Base-by-base conservation (phyloP, 108 stramenopile species). In the Fistulifera pelliculosa region DNA sequence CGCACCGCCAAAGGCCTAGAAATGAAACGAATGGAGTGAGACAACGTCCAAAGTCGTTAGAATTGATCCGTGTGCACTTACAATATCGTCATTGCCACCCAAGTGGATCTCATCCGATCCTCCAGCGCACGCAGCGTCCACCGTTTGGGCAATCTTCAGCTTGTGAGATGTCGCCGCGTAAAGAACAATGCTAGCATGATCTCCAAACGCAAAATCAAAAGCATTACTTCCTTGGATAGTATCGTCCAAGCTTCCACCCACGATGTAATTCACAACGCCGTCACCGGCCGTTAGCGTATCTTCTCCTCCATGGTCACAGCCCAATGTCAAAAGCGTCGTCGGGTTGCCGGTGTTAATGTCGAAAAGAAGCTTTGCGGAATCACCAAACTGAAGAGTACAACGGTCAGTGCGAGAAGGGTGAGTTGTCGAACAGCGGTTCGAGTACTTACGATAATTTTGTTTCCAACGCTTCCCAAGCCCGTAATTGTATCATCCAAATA, bases 141-240 rank as follows among this genome's bases (percentile, higher is more conserved):
- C 23, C 15, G 61, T 68, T 26, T 40, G 31, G n/a, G 47, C 67
- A 56, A 28, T 21, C 21, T 40, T n/a, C 21, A 68, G 56, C 24
- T 56, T 62, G 49, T 56, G 50, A 14, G 61, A 38, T 0, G 54
- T 17, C 31, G 38, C 25, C 22, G 61, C 41, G 2, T 57, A 56
- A 15, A 68, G 61, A 27, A 25, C 27, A 15, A 68, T 41, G 28
- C 35, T 21, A 13, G 60, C 67, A 22, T 68, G 67, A 31, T 68
- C 67, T 15, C 61, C 67, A 47, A 68, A 56, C 5, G 62, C 67
- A n/a, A 68, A 26, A 38, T 68, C 67, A 45, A 26, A 8, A 10
- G n/a, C 39, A 41, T 5, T 55, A 22, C 39, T 27, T 0, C 61
- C 61, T 16, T 53, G 14, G 1, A 62, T 53, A 1, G n/a, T 21